Evolutionary conservation across 306 rosid genomes (phyloP).

Genomic region (Spatholobus suberectus): DNA sequence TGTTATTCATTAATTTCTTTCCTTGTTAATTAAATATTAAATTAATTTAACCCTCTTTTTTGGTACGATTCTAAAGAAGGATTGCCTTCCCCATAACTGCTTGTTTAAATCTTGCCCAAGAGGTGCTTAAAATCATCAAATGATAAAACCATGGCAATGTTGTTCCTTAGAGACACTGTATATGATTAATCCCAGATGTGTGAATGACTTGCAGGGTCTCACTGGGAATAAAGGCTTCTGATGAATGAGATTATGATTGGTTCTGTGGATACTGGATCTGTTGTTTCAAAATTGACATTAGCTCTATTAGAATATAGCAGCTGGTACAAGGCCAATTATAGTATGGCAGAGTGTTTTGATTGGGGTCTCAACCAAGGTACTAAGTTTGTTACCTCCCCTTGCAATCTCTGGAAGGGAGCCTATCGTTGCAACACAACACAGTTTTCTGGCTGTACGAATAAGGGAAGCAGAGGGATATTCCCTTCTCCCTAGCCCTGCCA

Average conservation of each 20-base stretch:
- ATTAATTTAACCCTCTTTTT: neutral
- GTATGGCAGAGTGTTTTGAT: constrained; percentile 95
- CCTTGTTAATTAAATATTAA: neutral
- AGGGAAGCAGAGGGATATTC: constrained; percentile 99
- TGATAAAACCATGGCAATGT: too few relatives aligned
- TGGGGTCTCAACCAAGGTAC: constrained; percentile 98
- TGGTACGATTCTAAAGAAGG: too few relatives aligned
- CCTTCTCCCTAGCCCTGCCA: too few relatives aligned
- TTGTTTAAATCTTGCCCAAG: too few relatives aligned
- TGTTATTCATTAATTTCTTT: constrained; percentile 24
- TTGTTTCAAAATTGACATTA: constrained; percentile 96
- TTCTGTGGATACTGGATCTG: constrained; percentile 97
- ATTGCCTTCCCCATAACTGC: too few relatives aligned
- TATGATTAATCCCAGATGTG: too few relatives aligned
- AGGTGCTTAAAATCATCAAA: too few relatives aligned
- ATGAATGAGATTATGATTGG: constrained; percentile 99
- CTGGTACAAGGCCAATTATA: constrained; percentile 98
- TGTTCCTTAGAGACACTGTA: too few relatives aligned
- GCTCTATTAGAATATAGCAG: constrained; percentile 97
- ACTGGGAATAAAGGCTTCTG: constrained; percentile 96
- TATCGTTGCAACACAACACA: constrained; percentile 94
- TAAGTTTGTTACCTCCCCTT: constrained; percentile 86
- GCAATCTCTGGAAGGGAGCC: constrained; percentile 97
- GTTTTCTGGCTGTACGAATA: constrained; percentile 93
- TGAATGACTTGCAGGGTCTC: constrained; percentile 72